Evolutionary conservation across 2,329 filamentous ascomycete genomes (phyloP), one percentile per base, ranked within the genome.

Genomic region (Aspergillus udagawae): DNA sequence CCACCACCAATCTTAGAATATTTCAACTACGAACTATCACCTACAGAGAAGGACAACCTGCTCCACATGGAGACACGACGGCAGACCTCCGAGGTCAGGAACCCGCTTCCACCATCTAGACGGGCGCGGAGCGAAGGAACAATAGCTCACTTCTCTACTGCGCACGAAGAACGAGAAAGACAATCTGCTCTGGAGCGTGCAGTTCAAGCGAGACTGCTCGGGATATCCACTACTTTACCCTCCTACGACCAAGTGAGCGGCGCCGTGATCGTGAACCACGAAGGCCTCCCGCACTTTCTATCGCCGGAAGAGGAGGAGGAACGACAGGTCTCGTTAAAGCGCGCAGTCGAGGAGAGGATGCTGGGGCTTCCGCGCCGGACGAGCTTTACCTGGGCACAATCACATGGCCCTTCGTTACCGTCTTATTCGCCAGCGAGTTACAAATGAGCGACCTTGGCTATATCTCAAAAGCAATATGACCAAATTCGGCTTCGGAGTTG

Each of bases 171-270:
- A 9, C 42, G 21, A 10, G 42, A 45, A 2, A 21, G 51, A 25
- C 55, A 45, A 25, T 27, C 14, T 20, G 20, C 29, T 14, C 48
- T 23, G 27, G 14, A 25, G 27, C 28, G n/a, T 42, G 7, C 27
- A 21, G 17, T 21, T n/a, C 38, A n/a, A 8, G 25, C 2, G 20
- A 47, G 38, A n/a, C 14, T n/a, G 25, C 54, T 21, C 21, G 28
- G 25, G 28, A 42, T 42, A 17, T 32, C 45, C 41, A 51, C 41
- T 44, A 14, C 54, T 8, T 55, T 67, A 4, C 67, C 66, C 3
- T 51, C 54, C 9, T 69, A 69, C 48, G 67, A 66, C 60, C 64
- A 68, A 14, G 63, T 69, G 12, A 67, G 64, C 50, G 67, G 64
- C 17, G 58, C 66, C 12, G 65, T 69, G 23, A 48, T 69, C n/a